Percentiles rank a stretch among this genome's conserved stretches.
Evolutionary conservation across 2,329 filamentous ascomycete species (phyloP).

Genomic region (Leptographium lundbergii): DNA sequence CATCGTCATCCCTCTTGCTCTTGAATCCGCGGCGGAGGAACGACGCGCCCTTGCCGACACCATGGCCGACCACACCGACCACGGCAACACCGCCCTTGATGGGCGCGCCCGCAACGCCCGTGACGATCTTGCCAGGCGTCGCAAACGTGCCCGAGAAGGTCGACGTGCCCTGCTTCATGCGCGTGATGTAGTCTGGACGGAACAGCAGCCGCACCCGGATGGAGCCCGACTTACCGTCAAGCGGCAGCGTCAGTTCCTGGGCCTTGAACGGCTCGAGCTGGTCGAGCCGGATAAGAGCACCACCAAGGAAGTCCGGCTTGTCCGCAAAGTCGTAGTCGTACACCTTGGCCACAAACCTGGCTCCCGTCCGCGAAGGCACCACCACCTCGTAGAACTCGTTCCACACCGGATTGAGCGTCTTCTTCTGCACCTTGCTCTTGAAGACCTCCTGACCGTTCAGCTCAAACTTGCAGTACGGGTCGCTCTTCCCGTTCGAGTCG

Average conservation of each 20-base stretch:
- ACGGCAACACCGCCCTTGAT: slow-evolving; percentile 83
- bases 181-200: slow-evolving; percentile 81
- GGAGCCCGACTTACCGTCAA: slow-evolving; percentile 83
- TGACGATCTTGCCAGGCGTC: slow-evolving; percentile 76
- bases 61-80: slow-evolving; percentile 56
- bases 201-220: slow-evolving; percentile 79
- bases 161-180: slow-evolving; percentile 76
- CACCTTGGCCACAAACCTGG: slow-evolving; percentile 71
- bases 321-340: slow-evolving; percentile 97
- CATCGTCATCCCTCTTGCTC: slow-evolving; percentile 44
- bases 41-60: slow-evolving; percentile 78
- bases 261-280: slow-evolving; percentile 74
- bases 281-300: slow-evolving; percentile 61
- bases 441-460: slow-evolving; percentile 80
- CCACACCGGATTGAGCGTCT: slow-evolving; percentile 89
- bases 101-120: slow-evolving; percentile 69
- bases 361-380: slow-evolving; percentile 71
- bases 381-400: slow-evolving; percentile 88
- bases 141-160: slow-evolving; percentile 89
- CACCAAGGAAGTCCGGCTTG: slow-evolving; percentile 83
- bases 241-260: slow-evolving; percentile 57
- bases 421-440: slow-evolving; percentile 95
- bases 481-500: slow-evolving; percentile 91
- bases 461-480: slow-evolving; percentile 91
- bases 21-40: slow-evolving; percentile 82